Percentiles rank a stretch among this genome's conserved stretches.
phyloP scores from a whole-genome alignment of 106 monocot species.

The Xerophyta viscosa region DNA sequence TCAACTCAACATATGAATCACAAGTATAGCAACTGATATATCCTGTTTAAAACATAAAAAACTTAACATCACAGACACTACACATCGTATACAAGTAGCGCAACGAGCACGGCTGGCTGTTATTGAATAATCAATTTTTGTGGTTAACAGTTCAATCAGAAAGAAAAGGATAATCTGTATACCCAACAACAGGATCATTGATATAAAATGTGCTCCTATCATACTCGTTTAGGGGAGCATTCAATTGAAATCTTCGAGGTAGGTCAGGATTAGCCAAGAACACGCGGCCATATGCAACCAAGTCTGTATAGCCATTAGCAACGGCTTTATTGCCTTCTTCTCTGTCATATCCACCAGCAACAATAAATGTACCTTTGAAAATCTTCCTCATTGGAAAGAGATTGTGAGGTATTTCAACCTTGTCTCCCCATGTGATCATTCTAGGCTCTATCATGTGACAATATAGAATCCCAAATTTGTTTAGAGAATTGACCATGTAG shows the following conservation, averaged over 20 bases:
- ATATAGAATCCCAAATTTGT: conserved; percentile 15
- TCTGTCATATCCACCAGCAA: conserved; percentile 21
- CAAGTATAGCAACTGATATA: too few relatives aligned
- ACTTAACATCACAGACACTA: too few relatives aligned
- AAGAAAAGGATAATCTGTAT: conserved; percentile 46
- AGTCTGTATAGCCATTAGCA: conserved; percentile 17
- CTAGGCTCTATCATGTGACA: conserved; percentile 32
- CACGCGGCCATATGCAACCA: conserved; percentile 38
- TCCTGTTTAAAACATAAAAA: too few relatives aligned
- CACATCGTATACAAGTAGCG: too few relatives aligned
- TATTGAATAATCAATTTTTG: too few relatives aligned
- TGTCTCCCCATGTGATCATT: conserved; percentile 8
- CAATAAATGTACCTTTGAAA: conserved; percentile 26
- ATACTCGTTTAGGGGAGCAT: conserved; percentile 41
- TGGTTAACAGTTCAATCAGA: too few relatives aligned
- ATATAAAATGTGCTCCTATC: conserved; percentile 32
- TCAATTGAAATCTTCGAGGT: conserved; percentile 35
- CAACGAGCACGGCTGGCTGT: too few relatives aligned
- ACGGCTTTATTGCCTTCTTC: conserved; percentile 29
- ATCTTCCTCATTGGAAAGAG: conserved; percentile 17
- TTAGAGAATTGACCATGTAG: conserved; percentile 31
- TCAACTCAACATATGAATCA: too few relatives aligned
- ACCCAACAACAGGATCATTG: conserved; percentile 25
- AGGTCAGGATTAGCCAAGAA: conserved; percentile 60
- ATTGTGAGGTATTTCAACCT: conserved; percentile 7